Percentiles rank a stretch among this genome's conserved stretches.
Evolutionary conservation across 345 rosid genomes (phyloP).

Genomic region (Noccaea caerulescens): DNA sequence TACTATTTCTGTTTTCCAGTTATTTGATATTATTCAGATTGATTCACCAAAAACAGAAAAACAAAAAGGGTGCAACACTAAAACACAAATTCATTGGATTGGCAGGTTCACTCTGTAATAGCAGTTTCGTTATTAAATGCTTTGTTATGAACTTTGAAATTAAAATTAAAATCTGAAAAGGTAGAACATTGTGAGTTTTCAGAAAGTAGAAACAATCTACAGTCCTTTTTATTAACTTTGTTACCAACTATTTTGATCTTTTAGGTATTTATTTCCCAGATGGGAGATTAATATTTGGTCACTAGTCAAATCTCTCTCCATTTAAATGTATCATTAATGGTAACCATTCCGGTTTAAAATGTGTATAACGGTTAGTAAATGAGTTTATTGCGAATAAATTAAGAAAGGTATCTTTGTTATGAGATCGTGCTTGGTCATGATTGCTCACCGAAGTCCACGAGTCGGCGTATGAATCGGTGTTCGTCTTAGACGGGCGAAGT

Average conservation of each 20-base stretch:
- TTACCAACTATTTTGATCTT: background rate
- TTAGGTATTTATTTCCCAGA: conserved; percentile 13
- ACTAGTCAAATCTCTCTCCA: conserved; percentile 18
- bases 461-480: conserved; percentile 32
- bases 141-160: background rate
- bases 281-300: conserved; percentile 19
- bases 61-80: background rate
- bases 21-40: conserved; percentile 19
- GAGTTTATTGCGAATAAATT: conserved; percentile 22
- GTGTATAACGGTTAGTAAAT: conserved; percentile 19
- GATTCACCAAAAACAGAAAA: conserved; percentile 11
- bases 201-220: conserved; percentile 21
- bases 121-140: conserved; percentile 18
- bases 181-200: conserved; percentile 26
- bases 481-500: background rate
- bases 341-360: conserved; percentile 13
- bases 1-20: conserved; percentile 14
- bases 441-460: conserved; percentile 23
- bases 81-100: conserved; percentile 16
- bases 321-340: conserved; percentile 15
- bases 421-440: conserved; percentile 40
- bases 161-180: conserved; percentile 2
- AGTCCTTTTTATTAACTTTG: background rate
- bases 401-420: conserved; percentile 27
- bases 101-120: conserved; percentile 9